Evolutionary conservation across 768 basidiomycete genomes (phyloP).

Genomic region (Tylopilus felleus): DNA sequence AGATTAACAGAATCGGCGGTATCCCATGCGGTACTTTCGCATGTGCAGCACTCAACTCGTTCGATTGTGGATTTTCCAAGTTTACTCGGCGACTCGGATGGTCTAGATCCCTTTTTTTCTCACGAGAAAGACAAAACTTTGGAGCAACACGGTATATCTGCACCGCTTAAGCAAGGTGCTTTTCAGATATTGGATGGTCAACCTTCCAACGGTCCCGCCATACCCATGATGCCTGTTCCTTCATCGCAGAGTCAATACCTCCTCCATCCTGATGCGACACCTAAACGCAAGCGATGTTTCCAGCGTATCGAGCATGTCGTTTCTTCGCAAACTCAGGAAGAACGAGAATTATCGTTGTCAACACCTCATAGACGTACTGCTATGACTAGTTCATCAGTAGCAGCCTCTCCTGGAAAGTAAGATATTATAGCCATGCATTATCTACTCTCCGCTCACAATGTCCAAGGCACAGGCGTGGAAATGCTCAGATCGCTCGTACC

Average conservation of each 20-base stretch:
- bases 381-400: neutral
- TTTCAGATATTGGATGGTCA: neutral
- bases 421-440: neutral
- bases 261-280: conserved; percentile 29
- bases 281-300: conserved; percentile 36
- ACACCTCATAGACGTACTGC: neutral
- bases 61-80: neutral
- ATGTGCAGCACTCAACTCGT: neutral
- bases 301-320: conserved; percentile 15
- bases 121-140: neutral
- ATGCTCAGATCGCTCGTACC: neutral
- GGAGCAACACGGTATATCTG: neutral
- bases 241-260: conserved; percentile 36
- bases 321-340: conserved; percentile 34
- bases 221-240: conserved; percentile 16
- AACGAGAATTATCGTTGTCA: conserved; percentile 25
- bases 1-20: neutral
- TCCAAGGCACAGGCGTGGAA: neutral
- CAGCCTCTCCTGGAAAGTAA: conserved; percentile 13
- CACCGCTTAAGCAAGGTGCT: neutral
- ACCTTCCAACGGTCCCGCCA: neutral
- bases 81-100: neutral
- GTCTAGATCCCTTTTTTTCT: conserved; percentile 1
- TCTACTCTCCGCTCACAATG: conserved; percentile 10
- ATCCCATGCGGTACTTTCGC: neutral